These are phyloP conservation scores for Pythium plurisporium DNA, from an alignment of 352 stramenopile genomes.

Conservation along the genomic window DNA sequence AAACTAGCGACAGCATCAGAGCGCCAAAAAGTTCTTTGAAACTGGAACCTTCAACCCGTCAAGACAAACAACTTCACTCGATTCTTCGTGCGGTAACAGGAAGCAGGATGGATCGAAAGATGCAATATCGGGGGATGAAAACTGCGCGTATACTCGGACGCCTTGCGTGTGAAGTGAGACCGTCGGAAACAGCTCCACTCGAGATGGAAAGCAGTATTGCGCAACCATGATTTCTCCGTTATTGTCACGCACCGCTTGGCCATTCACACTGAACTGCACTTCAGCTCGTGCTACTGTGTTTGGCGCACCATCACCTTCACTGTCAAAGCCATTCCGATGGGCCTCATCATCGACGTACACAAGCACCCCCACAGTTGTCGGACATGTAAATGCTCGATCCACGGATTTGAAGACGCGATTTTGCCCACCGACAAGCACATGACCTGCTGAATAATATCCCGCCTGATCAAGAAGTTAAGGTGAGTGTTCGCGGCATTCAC, in stretches of 20 bases:
- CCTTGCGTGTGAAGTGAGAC: conserved; percentile 82
- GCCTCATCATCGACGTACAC: conserved; percentile 47
- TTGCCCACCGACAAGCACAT: conserved; percentile 65
- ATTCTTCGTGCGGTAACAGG: conserved; percentile 27
- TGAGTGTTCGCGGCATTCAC: too few relatives aligned
- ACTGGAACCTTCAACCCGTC: conserved; percentile 46
- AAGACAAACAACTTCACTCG: conserved; percentile 63
- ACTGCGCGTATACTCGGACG: conserved; percentile 70
- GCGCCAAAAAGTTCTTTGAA: not conserved
- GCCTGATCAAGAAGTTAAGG: too few relatives aligned
- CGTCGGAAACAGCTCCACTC: conserved; percentile 75
- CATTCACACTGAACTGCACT: conserved; percentile 75
- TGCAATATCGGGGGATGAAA: conserved; percentile 69
- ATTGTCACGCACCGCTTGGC: conserved; percentile 52
- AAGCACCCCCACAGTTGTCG: conserved; percentile 74
- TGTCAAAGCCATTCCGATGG: conserved; percentile 8
- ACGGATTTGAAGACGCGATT: conserved; percentile 53
- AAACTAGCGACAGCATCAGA: not conserved
- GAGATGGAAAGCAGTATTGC: conserved; percentile 46
- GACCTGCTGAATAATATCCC: conserved; percentile 76
- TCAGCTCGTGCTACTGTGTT: conserved; percentile 27
- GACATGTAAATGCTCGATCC: conserved; percentile 44
- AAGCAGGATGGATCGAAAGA: conserved; percentile 49
- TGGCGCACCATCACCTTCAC: not conserved
- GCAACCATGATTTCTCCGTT: conserved; percentile 54